phyloP scores from a whole-genome alignment of 768 basidiomycete genomes.

The Grammothele lineata region DNA sequence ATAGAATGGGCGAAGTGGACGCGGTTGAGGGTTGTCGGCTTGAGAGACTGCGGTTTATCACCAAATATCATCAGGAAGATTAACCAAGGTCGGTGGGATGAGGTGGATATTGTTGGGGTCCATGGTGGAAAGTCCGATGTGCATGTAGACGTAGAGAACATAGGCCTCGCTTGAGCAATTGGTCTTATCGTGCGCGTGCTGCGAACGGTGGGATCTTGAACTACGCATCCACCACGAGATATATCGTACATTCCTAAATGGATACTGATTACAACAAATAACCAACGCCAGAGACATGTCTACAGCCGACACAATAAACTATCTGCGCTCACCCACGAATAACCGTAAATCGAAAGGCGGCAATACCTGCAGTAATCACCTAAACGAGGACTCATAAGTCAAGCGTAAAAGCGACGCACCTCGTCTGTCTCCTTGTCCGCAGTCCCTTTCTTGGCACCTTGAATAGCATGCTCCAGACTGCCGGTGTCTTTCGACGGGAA shows the following conservation, averaged over 20 bases:
- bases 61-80: slow-evolving; percentile 39
- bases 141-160: too few species aligned
- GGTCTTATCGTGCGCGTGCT: too few species aligned
- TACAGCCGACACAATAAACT: too few species aligned
- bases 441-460: slow-evolving; percentile 22
- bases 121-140: slow-evolving; percentile 3
- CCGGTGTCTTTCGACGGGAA: background rate
- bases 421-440: slow-evolving; percentile 35
- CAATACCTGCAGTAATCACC: slow-evolving; percentile 29
- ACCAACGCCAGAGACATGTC: too few species aligned
- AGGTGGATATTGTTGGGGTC: slow-evolving; percentile 43
- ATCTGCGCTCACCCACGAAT: too few species aligned
- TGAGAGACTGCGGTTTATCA: slow-evolving; percentile 49
- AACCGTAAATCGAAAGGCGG: slow-evolving; percentile 48
- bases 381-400: too few species aligned
- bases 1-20: slow-evolving; percentile 58
- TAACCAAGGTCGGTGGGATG: slow-evolving; percentile 64
- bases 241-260: too few species aligned
- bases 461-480: slow-evolving; percentile 4
- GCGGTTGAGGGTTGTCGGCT: slow-evolving; percentile 48
- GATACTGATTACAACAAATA: too few species aligned
- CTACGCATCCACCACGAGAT: too few species aligned
- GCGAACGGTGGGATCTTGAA: too few species aligned
- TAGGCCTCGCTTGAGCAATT: too few species aligned
- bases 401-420: slow-evolving; percentile 24